phyloP scores from a whole-genome alignment of 805 yeast genomes.

The Zygoascus bituminiphila region DNA sequence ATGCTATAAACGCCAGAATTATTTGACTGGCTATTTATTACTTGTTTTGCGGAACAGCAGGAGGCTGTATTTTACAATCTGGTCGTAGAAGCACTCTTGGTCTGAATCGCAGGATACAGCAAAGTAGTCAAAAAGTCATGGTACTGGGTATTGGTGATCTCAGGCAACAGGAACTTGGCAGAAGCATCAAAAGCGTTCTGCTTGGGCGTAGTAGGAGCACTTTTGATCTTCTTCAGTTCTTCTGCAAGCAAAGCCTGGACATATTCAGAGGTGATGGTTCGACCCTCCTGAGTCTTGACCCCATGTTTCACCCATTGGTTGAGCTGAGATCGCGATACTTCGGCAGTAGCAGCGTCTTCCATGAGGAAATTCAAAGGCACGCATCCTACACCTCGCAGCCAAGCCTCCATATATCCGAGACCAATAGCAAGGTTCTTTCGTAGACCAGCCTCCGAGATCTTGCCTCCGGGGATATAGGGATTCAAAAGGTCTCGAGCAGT shows the following conservation, averaged over 20 bases:
- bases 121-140: slow-evolving; percentile 60
- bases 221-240: slow-evolving; percentile 46
- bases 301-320: slow-evolving; percentile 71
- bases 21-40: neutral
- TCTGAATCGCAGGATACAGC: slow-evolving; percentile 35
- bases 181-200: slow-evolving; percentile 47
- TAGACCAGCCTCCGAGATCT: slow-evolving; percentile 57
- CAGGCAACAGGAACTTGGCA: slow-evolving; percentile 52
- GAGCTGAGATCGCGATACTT: slow-evolving; percentile 63
- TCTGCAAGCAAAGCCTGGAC: slow-evolving; percentile 44
- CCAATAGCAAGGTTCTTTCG: slow-evolving; percentile 57
- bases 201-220: slow-evolving; percentile 33
- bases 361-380: slow-evolving; percentile 66
- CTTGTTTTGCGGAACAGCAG: neutral
- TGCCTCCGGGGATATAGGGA: slow-evolving; percentile 50
- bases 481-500: slow-evolving; percentile 54
- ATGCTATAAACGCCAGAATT: neutral
- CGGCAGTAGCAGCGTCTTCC: slow-evolving; percentile 78
- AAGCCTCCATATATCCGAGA: slow-evolving; percentile 62
- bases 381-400: slow-evolving; percentile 65
- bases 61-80: slow-evolving; percentile 3
- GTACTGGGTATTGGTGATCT: slow-evolving; percentile 52
- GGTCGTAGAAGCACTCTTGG: neutral
- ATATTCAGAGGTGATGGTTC: slow-evolving; percentile 43
- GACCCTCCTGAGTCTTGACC: slow-evolving; percentile 48